Evolutionary conservation across 139 green algal genomes (phyloP).

Genomic region (Micromonas commoda): DNA sequence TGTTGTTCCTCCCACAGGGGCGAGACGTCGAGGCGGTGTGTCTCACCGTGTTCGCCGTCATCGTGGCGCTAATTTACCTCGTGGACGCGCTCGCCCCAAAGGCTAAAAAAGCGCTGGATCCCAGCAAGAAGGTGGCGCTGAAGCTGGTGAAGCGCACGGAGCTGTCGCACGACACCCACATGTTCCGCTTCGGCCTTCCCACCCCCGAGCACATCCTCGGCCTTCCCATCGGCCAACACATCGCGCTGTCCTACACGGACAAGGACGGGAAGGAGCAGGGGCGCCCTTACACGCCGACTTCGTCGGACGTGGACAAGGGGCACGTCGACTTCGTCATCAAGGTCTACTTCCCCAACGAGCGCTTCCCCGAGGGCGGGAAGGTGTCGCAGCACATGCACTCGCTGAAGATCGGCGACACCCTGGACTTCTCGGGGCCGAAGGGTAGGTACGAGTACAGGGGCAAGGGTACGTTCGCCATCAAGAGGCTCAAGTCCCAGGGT

Average conservation of each 20-base stretch:
- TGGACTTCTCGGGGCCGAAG: constrained; percentile 89
- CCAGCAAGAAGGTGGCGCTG: constrained; percentile 57
- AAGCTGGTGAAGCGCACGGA: constrained; percentile 65
- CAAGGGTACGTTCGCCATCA: constrained; percentile 38
- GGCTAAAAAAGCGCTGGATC: background rate
- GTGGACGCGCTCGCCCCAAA: background rate
- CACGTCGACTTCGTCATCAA: constrained; percentile 97
- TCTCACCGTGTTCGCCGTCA: background rate
- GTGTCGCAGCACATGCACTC: constrained; percentile 64
- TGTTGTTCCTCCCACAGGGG: background rate
- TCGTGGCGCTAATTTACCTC: background rate
- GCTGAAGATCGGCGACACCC: constrained; percentile 76
- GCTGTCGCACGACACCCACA: constrained; percentile 75
- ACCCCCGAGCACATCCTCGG: constrained; percentile 74
- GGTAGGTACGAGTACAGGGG: constrained; percentile 83
- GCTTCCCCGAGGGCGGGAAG: constrained; percentile 82
- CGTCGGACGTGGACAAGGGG: constrained; percentile 58
- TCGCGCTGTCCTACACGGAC: constrained; percentile 76
- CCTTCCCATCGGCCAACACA: constrained; percentile 87
- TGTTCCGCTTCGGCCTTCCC: constrained; percentile 90
- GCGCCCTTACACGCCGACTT: constrained; percentile 91
- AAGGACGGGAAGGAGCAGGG: constrained; percentile 81
- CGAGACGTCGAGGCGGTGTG: background rate
- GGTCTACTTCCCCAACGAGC: constrained; percentile 60
- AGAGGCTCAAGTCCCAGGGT: constrained; percentile 28